phyloP scores from a whole-genome alignment of 148 eudicot genomes.

The Rhododendron henanense region DNA sequence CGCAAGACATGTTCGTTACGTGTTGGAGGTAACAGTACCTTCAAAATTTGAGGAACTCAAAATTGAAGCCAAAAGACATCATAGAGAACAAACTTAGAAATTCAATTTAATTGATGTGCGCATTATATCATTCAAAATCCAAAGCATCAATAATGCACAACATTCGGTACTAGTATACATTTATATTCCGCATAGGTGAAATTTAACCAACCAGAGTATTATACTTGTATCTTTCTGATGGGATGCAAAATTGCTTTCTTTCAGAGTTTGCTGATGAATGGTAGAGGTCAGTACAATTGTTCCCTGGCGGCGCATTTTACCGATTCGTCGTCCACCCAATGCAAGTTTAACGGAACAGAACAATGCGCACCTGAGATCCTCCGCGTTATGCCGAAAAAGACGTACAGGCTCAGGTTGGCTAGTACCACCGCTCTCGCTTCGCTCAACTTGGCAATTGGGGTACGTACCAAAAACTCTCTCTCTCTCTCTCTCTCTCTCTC shows the following conservation, averaged over 20 bases:
- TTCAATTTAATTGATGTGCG: too few relatives aligned
- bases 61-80: too few relatives aligned
- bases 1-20: too few relatives aligned
- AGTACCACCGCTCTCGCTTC: constrained; percentile 74
- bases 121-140: neutral
- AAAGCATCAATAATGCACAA: too few relatives aligned
- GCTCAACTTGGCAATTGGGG: constrained; percentile 77
- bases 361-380: constrained; percentile 61
- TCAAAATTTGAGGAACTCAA: too few relatives aligned
- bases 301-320: constrained; percentile 51
- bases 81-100: too few relatives aligned
- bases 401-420: constrained; percentile 72
- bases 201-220: neutral
- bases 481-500: neutral
- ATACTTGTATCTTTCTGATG: neutral
- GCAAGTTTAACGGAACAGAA: constrained; percentile 55
- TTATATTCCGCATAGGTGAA: neutral
- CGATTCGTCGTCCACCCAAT: constrained; percentile 36
- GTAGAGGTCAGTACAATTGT: constrained; percentile 83
- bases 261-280: constrained; percentile 72
- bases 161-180: too few relatives aligned
- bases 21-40: too few relatives aligned
- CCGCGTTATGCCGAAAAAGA: constrained; percentile 62
- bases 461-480: constrained; percentile 10
- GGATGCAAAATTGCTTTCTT: neutral